Conservation (phyloP, 176 grass and related monocot species). For the Rhynchospora pubera region DNA sequence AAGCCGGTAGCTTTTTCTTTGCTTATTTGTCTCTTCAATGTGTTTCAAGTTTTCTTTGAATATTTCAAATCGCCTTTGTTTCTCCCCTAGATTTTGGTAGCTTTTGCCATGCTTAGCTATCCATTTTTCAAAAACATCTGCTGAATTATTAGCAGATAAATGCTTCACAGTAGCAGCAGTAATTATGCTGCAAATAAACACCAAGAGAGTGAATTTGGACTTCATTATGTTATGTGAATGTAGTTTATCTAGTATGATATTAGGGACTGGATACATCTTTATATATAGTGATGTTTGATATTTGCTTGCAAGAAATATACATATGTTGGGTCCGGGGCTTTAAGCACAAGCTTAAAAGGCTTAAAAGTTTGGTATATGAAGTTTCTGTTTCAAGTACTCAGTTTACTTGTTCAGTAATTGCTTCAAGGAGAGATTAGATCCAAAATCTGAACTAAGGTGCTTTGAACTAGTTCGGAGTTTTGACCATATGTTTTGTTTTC, state of each 20-base stretch:
- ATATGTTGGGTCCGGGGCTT: constrained; percentile 33
- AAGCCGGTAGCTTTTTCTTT: constrained; percentile 59
- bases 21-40: constrained; percentile 55
- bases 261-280: constrained; percentile 25
- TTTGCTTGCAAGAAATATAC: constrained; percentile 64
- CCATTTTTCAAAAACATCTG: constrained; percentile 45
- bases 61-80: constrained; percentile 39
- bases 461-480: not conserved
- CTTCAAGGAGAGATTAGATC: constrained; percentile 1
- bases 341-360: constrained; percentile 37
- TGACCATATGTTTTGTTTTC: not conserved
- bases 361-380: constrained; percentile 42
- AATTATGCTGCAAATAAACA: constrained; percentile 28
- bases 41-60: constrained; percentile 68
- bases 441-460: not conserved
- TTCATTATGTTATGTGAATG: constrained; percentile 33
- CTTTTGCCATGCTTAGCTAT: constrained; percentile 39
- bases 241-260: constrained; percentile 17
- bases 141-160: constrained; percentile 25
- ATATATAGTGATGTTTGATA: constrained; percentile 11
- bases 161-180: constrained; percentile 25
- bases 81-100: constrained; percentile 49
- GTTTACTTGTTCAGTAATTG: constrained; percentile 14
- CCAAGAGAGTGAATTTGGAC: constrained; percentile 28
- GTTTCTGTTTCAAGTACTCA: constrained; percentile 30